Conservation (phyloP, 208 protist genomes). For the Spongospora subterranea region DNA sequence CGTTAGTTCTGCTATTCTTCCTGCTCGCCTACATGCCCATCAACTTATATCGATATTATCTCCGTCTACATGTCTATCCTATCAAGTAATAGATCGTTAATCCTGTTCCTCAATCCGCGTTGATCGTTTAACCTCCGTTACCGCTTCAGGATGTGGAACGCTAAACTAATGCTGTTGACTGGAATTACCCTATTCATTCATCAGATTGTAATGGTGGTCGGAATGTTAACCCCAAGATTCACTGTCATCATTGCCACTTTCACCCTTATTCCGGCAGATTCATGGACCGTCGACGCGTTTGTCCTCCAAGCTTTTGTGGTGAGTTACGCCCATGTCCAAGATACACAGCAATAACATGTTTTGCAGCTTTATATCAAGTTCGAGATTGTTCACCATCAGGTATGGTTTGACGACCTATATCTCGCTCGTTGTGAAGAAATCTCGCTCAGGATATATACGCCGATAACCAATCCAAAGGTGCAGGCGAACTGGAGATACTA, state of each 20-base stretch:
- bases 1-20: too few species aligned
- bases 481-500: neutral
- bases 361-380: conserved; percentile 1
- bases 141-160: neutral
- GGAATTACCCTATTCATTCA: neutral
- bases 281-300: neutral
- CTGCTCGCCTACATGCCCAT: neutral
- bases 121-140: neutral
- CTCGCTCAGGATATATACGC: neutral
- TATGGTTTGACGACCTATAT: neutral
- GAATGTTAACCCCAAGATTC: neutral
- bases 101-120: neutral
- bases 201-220: neutral
- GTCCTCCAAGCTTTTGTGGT: neutral
- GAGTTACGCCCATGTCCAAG: too few species aligned
- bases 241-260: neutral
- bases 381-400: neutral
- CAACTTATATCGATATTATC: neutral
- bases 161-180: neutral
- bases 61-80: neutral
- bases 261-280: neutral
- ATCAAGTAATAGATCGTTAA: neutral
- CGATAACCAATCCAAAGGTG: neutral
- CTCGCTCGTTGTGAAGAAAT: neutral
- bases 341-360: too few species aligned